Conservation (phyloP, 371 early-diverging fungal species). For the Mortierella sp. region DNA sequence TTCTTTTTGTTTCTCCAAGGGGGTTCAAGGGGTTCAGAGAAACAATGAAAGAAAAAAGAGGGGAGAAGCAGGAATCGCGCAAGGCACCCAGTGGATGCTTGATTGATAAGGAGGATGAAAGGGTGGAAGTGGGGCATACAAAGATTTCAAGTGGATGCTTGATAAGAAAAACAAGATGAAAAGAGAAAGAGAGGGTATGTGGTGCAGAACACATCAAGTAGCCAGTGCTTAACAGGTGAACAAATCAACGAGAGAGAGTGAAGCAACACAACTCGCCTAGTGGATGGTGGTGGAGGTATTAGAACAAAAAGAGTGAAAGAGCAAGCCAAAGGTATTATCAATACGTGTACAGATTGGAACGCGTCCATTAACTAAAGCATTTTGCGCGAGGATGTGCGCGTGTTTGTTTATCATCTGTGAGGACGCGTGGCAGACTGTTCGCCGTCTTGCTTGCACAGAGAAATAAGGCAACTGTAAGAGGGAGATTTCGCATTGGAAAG, state of each 20-base stretch:
- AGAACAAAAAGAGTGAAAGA: neutral
- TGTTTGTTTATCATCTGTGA: slow-evolving; percentile 2
- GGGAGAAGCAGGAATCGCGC: neutral
- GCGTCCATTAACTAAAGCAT: neutral
- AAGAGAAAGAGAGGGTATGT: too few species aligned
- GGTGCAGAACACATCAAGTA: too few species aligned
- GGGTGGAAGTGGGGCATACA: neutral
- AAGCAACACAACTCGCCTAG: neutral
- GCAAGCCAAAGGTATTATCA: neutral
- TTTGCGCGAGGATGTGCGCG: neutral
- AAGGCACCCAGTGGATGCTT: neutral
- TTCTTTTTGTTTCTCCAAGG: neutral
- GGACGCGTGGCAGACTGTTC: neutral
- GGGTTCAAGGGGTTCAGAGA: neutral
- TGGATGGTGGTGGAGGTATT: neutral
- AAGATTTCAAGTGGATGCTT: neutral
- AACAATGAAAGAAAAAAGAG: too few species aligned
- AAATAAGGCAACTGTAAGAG: neutral
- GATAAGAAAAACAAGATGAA: neutral
- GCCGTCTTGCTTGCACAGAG: neutral
- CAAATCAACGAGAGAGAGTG: too few species aligned
- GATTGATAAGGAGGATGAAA: too few species aligned
- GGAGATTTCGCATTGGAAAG: neutral
- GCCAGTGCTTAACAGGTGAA: too few species aligned
- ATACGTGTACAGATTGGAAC: neutral